Conservation (phyloP, 2,329 filamentous ascomycete species). For the Cryphonectria japonica region DNA sequence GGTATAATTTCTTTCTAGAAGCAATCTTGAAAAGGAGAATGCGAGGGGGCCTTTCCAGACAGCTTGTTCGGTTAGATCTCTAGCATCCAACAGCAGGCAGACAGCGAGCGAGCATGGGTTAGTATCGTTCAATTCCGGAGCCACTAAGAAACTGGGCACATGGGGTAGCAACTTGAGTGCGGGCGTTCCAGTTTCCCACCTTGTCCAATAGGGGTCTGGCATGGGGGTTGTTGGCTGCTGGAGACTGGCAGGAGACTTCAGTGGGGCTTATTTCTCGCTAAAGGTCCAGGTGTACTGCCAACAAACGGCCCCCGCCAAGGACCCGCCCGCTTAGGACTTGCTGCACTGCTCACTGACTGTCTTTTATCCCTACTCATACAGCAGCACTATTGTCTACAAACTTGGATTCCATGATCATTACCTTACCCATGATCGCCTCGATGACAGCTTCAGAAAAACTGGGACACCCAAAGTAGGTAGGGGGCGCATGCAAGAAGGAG, state of each 20-base stretch:
- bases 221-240: neutral
- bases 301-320: neutral
- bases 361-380: neutral
- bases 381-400: neutral
- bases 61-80: constrained; percentile 1
- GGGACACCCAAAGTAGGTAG: neutral
- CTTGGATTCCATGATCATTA: neutral
- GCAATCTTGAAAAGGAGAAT: constrained; percentile 16
- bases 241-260: neutral
- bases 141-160: neutral
- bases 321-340: neutral
- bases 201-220: neutral
- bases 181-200: neutral
- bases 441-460: neutral
- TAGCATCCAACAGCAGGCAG: neutral
- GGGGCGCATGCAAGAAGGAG: no score
- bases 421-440: neutral
- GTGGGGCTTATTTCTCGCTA: constrained; percentile 3
- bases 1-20: constrained; percentile 3
- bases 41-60: neutral
- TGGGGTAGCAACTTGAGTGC: neutral
- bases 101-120: neutral
- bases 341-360: neutral
- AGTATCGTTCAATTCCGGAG: neutral
- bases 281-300: neutral